Conservation (phyloP, 2,329 filamentous ascomycete genomes). For the Davidsoniella virescens region DNA sequence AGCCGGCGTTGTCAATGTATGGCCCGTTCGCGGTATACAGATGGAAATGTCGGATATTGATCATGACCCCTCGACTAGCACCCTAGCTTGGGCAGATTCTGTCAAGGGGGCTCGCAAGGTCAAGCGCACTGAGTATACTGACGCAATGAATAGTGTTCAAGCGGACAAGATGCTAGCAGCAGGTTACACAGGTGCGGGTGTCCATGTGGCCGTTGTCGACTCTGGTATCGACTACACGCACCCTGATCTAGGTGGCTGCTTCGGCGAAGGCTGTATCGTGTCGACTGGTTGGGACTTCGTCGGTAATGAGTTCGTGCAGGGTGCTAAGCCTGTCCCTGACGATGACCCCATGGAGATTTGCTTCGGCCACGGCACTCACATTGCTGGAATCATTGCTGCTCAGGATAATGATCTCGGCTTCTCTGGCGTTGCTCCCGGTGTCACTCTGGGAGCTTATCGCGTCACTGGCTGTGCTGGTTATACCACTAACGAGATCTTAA, state of each 20-base stretch:
- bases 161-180: slow-evolving; percentile 26
- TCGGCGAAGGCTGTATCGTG: slow-evolving; percentile 43
- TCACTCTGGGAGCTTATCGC: slow-evolving; percentile 25
- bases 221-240: slow-evolving; percentile 40
- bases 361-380: slow-evolving; percentile 27
- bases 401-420: slow-evolving; percentile 23
- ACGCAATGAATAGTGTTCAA: slow-evolving; percentile 19
- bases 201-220: slow-evolving; percentile 28
- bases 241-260: slow-evolving; percentile 46
- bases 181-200: slow-evolving; percentile 29
- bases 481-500: slow-evolving; percentile 24
- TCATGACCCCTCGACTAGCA: no score
- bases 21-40: slow-evolving; percentile 18
- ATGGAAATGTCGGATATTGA: slow-evolving; percentile 11
- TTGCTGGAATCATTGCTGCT: slow-evolving; percentile 30
- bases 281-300: slow-evolving; percentile 41
- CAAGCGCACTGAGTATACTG: slow-evolving; percentile 15
- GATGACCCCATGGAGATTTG: slow-evolving; percentile 25
- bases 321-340: slow-evolving; percentile 21
- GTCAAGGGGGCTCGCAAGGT: no score
- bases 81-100: no score
- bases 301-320: slow-evolving; percentile 40
- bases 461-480: slow-evolving; percentile 22
- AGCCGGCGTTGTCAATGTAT: slow-evolving; percentile 18
- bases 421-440: slow-evolving; percentile 26